These are phyloP conservation scores for Sordaria brevicollis DNA, from an alignment of 495 filamentous ascomycete species.

Conservation along the genomic window DNA sequence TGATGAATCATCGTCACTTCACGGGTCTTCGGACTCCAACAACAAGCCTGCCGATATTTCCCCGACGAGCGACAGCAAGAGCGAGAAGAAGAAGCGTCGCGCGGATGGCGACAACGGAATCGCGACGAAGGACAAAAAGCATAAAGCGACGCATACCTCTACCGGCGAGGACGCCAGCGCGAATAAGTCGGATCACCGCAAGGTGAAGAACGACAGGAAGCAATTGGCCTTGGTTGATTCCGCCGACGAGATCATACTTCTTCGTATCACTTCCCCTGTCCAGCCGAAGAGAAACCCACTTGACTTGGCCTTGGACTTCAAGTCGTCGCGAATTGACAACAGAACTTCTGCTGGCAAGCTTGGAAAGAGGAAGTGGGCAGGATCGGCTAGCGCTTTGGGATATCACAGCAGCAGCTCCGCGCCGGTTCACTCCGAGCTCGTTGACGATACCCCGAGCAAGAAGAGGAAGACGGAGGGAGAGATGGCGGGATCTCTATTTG, in stretches of 20 bases:
- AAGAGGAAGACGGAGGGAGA: background rate
- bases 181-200: background rate
- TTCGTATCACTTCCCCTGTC: background rate
- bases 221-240: background rate
- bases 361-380: background rate
- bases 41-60: background rate
- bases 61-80: background rate
- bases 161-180: background rate
- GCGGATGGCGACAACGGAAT: background rate
- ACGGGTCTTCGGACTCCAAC: background rate
- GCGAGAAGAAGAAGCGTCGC: background rate
- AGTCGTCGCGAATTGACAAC: background rate
- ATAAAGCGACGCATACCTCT: background rate
- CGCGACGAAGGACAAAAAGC: background rate
- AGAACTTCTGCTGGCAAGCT: background rate
- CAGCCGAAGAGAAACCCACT: background rate
- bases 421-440: background rate
- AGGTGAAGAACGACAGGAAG: background rate
- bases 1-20: no score
- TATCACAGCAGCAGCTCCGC: background rate
- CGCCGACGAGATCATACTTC: background rate
- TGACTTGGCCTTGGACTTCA: background rate
- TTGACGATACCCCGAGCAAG: background rate
- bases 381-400: background rate
- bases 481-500: background rate